Evolutionary conservation across 2,329 filamentous ascomycete genomes (phyloP).

Genomic region (Trichophaea hybrida): DNA sequence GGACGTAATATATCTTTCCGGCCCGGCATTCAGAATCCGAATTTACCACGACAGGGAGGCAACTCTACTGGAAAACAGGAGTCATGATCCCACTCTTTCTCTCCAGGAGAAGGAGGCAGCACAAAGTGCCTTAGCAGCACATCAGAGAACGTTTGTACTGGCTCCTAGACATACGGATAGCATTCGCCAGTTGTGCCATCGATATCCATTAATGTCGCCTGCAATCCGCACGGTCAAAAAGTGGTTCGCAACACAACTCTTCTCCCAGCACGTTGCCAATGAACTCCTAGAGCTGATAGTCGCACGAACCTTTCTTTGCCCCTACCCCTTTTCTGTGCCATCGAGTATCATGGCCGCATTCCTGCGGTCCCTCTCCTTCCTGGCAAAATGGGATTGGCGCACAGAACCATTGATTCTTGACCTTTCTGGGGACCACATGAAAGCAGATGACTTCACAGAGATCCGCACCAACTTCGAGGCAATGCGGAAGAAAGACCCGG

Average conservation of each 20-base stretch:
- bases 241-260: conserved; percentile 77
- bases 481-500: conserved; percentile 56
- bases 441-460: conserved; percentile 43
- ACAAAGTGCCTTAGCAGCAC: conserved; percentile 51
- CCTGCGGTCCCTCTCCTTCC: conserved; percentile 60
- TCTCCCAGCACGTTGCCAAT: conserved; percentile 55
- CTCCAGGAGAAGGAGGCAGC: conserved; percentile 53
- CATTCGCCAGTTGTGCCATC: conserved; percentile 63
- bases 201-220: conserved; percentile 63
- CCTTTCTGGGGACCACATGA: conserved; percentile 48
- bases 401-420: conserved; percentile 69
- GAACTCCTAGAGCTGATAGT: conserved; percentile 77
- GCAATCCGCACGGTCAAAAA: conserved; percentile 74
- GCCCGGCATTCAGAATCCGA: conserved; percentile 65
- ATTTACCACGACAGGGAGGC: conserved; percentile 84
- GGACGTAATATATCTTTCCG: conserved; percentile 60
- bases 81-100: conserved; percentile 58
- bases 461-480: conserved; percentile 61
- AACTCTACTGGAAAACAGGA: conserved; percentile 59
- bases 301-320: conserved; percentile 61
- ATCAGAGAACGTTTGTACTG: conserved; percentile 57
- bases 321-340: conserved; percentile 66
- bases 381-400: conserved; percentile 87
- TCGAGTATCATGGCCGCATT: conserved; percentile 68
- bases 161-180: conserved; percentile 69